Percentiles rank a stretch among this genome's conserved stretches.
Evolutionary conservation across 2,329 filamentous ascomycete genomes (phyloP).

Genomic region (Arthrobotrys sinensis): DNA sequence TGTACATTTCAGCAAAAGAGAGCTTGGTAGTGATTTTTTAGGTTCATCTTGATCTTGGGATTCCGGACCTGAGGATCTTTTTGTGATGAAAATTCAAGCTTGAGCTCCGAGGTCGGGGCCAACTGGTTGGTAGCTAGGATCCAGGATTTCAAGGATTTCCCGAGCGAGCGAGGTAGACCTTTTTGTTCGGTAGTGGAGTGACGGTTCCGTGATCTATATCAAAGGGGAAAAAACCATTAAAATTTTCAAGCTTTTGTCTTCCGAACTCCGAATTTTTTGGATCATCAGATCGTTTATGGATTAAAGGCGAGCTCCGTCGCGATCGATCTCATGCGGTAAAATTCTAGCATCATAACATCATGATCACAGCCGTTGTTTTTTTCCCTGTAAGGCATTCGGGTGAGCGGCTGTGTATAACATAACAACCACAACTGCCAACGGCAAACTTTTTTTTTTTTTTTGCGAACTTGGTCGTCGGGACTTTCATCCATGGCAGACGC

Average conservation of each 20-base stretch:
- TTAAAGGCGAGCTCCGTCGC: constrained; percentile 19
- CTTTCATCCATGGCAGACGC: no score
- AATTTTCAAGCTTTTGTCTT: constrained; percentile 8
- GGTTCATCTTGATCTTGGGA: neutral
- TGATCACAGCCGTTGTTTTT: neutral
- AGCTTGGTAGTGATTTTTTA: neutral
- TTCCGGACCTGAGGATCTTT: no score
- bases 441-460: neutral
- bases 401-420: neutral
- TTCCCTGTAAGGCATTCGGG: neutral
- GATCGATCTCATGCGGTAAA: neutral
- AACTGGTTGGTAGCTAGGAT: constrained; percentile 16
- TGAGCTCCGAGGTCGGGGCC: neutral
- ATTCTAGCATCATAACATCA: no score
- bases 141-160: constrained; percentile 13
- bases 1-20: constrained; percentile 7
- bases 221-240: neutral
- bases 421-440: neutral
- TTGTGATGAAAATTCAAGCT: neutral
- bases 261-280: constrained; percentile 6
- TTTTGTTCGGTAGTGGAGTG: neutral
- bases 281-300: constrained; percentile 3
- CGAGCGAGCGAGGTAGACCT: constrained; percentile 4
- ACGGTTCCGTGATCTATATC: neutral
- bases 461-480: no score